phyloP scores from a whole-genome alignment of 179 eudicot species.

The Silene vulgaris region DNA sequence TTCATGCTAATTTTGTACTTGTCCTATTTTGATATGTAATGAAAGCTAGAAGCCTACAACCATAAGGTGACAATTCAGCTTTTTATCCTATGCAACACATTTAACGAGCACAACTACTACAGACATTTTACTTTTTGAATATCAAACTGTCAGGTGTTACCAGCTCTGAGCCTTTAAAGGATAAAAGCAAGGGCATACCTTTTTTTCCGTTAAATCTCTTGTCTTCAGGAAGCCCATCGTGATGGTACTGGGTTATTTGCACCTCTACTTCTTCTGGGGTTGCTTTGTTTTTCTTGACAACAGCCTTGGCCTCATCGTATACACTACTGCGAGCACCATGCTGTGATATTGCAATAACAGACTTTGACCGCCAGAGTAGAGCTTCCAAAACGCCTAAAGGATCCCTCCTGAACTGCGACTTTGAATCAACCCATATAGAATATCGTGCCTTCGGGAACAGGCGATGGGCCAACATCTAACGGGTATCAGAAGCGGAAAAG shows the following conservation, averaged over 20 bases:
- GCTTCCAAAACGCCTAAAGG: constrained; percentile 92
- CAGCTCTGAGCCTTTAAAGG: background rate
- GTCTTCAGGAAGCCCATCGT: constrained; percentile 84
- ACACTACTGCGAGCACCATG: constrained; percentile 96
- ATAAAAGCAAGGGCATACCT: constrained; percentile 39
- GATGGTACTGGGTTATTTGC: constrained; percentile 67
- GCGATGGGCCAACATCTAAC: constrained; percentile 93
- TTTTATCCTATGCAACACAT: background rate
- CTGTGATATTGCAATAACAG: constrained; percentile 83
- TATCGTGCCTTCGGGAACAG: constrained; percentile 72
- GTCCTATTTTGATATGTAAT: background rate
- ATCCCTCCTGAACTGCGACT: constrained; percentile 93
- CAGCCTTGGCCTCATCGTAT: constrained; percentile 92
- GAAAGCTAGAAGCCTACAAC: background rate
- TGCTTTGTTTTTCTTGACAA: constrained; percentile 90
- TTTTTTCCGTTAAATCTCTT: constrained; percentile 77
- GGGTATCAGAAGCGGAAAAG: constrained; percentile 14
- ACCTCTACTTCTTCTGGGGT: constrained; percentile 89
- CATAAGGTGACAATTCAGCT: too few species aligned
- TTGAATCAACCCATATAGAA: constrained; percentile 97
- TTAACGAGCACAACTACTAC: background rate
- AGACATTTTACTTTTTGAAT: background rate
- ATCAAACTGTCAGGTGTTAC: background rate
- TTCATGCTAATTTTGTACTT: background rate
- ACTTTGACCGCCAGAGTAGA: constrained; percentile 75